Evolutionary conservation across 352 stramenopile genomes (phyloP), one percentile per base, ranked within the genome.

Genomic region (Globisporangium solare): DNA sequence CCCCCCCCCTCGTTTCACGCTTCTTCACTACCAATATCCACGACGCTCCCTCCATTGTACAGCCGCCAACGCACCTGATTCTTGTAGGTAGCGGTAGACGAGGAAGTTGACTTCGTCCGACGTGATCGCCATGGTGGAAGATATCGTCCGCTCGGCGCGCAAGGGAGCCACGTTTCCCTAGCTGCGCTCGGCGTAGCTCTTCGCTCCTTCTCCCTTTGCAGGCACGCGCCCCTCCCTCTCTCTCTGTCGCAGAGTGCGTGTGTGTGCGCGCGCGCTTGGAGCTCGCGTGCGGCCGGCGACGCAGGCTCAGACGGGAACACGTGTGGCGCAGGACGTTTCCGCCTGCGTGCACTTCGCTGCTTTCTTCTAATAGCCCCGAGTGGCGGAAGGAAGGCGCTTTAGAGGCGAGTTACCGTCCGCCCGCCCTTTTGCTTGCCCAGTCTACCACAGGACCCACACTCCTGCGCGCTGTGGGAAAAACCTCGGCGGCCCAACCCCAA

Each of bases 51-150:
- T 17, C 6, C 37, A 42, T 15, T 52, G 12, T 21, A 22, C 31
- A 54, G 13, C 27, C 2, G 27, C 15, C 17, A 43, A 76, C 78
- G 68, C 60, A 93, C 87, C 87, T 21, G 89, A 98, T 72, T 98
- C 95, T 61, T 98, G 92, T 48, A 99, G 83, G 69, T 99, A 99
- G 58, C 96, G 82, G 72, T 98, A 99, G 22, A 99, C 86, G 41
- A 99, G 81, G 74, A 98, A 98, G 72, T 99, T 99, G 31, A 99
- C 79, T 77, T 99, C 97, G 64, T 99, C 96, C 52, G 86, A 95
- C 39, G 80, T 96, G 64, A 97, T 93, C 62, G 84, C 77, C 89
- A 97, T 96, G 35, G 69, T 61, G 40, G 27, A 20, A 15, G 39
- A 43, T n/a, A 18, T 43, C 39, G 12, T n/a, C 18, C 39, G 13